Percentiles rank a stretch among this genome's conserved stretches.
Conservation (phyloP, 2,329 filamentous ascomycete species). For the Phaeosphaeriaceae sp. region DNA sequence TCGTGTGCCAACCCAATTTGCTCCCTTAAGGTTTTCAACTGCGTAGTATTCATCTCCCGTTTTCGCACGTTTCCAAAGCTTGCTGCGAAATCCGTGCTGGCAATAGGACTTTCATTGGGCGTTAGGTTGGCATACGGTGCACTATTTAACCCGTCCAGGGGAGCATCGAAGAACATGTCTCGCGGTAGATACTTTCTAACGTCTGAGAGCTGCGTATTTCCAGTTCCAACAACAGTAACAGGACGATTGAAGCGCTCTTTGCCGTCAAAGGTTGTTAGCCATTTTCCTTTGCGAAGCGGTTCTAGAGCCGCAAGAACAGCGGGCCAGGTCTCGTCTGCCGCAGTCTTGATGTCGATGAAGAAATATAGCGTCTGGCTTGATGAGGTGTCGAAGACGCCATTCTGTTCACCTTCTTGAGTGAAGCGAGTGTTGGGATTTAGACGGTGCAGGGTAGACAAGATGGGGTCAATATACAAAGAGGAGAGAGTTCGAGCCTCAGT, state of each 20-base stretch:
- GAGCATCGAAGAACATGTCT: slow-evolving; percentile 67
- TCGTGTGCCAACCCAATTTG: slow-evolving; percentile 62
- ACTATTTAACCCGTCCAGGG: slow-evolving; percentile 54
- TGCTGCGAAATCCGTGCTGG: slow-evolving; percentile 58
- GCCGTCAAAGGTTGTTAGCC: slow-evolving; percentile 60
- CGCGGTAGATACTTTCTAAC: slow-evolving; percentile 48
- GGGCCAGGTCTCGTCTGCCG: slow-evolving; percentile 62
- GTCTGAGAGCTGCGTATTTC: slow-evolving; percentile 53
- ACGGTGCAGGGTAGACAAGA: slow-evolving; percentile 61
- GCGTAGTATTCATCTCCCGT: slow-evolving; percentile 52
- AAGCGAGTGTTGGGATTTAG: slow-evolving; percentile 64
- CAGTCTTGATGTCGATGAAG: slow-evolving; percentile 69
- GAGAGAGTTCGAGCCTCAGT: slow-evolving; percentile 61
- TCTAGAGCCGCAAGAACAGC: slow-evolving; percentile 62
- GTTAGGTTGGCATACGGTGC: slow-evolving; percentile 55
- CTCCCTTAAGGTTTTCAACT: slow-evolving; percentile 57
- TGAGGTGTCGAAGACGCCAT: slow-evolving; percentile 68
- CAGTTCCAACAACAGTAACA: slow-evolving; percentile 68
- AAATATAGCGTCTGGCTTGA: slow-evolving; percentile 66
- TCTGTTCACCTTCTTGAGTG: slow-evolving; percentile 53
- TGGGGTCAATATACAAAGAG: slow-evolving; percentile 65
- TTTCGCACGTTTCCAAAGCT: slow-evolving; percentile 49
- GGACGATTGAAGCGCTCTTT: slow-evolving; percentile 54
- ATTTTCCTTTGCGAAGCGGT: slow-evolving; percentile 61
- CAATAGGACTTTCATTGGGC: slow-evolving; percentile 58